phyloP scores from a whole-genome alignment of 1,284 basidiomycete genomes.

The Mycena sp. region DNA sequence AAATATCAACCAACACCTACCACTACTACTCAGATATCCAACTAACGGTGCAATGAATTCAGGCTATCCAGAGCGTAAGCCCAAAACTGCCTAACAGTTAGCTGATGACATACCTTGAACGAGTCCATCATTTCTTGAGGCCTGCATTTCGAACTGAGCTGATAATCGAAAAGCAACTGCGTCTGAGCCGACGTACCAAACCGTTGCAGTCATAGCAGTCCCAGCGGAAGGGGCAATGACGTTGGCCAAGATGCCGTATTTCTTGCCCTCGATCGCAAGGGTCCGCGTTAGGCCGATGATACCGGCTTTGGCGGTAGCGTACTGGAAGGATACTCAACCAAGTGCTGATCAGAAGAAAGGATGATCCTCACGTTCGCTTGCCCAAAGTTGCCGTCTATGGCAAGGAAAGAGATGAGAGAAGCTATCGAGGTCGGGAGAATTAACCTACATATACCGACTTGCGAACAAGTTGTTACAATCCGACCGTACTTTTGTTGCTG shows the following conservation, averaged over 20 bases:
- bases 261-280: conserved; percentile 91
- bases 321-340: conserved; percentile 52
- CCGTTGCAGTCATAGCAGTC: conserved; percentile 89
- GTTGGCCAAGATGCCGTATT: conserved; percentile 92
- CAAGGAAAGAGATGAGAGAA: not conserved
- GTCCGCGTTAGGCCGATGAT: conserved; percentile 93
- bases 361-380: conserved; percentile 76
- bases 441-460: conserved; percentile 88
- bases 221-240: conserved; percentile 91
- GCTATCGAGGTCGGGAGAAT: not conserved
- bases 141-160: conserved; percentile 52
- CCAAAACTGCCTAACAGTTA: no score
- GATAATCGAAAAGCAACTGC: not conserved
- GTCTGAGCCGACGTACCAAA: conserved; percentile 63
- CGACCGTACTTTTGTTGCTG: conserved; percentile 97
- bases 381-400: conserved; percentile 91
- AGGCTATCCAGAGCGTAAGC: conserved; percentile 57
- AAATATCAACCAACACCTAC: conserved; percentile 29
- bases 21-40: conserved; percentile 89
- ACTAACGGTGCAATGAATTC: conserved; percentile 94
- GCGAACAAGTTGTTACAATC: conserved; percentile 93
- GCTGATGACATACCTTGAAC: conserved; percentile 77
- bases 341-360: not conserved
- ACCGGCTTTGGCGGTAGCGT: conserved; percentile 93
- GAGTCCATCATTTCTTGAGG: conserved; percentile 94